Percentiles rank a stretch among this genome's conserved stretches.
phyloP scores from a whole-genome alignment of 2,329 filamentous ascomycete genomes.

The Apiospora hydei region DNA sequence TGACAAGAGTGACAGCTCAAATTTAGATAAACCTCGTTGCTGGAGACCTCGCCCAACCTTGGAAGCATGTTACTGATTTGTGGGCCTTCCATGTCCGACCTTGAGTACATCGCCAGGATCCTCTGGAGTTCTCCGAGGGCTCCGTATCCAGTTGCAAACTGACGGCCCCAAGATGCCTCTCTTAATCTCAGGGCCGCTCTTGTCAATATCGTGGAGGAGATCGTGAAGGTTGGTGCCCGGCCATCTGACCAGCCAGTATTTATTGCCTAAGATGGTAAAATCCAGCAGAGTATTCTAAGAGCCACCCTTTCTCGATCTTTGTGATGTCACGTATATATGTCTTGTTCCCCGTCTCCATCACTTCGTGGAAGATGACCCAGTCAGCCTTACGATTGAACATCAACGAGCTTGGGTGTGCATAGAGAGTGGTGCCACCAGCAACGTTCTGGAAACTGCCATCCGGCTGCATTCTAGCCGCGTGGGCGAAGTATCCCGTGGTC shows the following conservation, averaged over 20 bases:
- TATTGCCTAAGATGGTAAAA: slow-evolving; percentile 71
- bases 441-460: slow-evolving; percentile 91
- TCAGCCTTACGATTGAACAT: slow-evolving; percentile 98
- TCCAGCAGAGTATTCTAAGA: slow-evolving; percentile 85
- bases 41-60: not conserved
- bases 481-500: slow-evolving; percentile 89
- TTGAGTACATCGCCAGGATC: slow-evolving; percentile 11
- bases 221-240: not conserved
- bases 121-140: not conserved
- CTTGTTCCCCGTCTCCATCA: slow-evolving; percentile 88
- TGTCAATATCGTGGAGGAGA: not conserved
- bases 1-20: slow-evolving; percentile 1
- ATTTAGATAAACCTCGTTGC: slow-evolving; percentile 10
- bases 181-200: not conserved
- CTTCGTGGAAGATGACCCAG: slow-evolving; percentile 95
- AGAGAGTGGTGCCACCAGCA: slow-evolving; percentile 77
- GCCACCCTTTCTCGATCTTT: slow-evolving; percentile 93
- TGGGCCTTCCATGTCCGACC: not conserved
- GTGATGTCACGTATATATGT: slow-evolving; percentile 89
- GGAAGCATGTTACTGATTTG: not conserved
- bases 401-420: slow-evolving; percentile 90
- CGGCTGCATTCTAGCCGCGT: slow-evolving; percentile 91
- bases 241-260: slow-evolving; percentile 35
- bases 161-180: not conserved
- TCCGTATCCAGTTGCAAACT: not conserved